phyloP scores from a whole-genome alignment of 805 yeast genomes.

The Candida easanensis region DNA sequence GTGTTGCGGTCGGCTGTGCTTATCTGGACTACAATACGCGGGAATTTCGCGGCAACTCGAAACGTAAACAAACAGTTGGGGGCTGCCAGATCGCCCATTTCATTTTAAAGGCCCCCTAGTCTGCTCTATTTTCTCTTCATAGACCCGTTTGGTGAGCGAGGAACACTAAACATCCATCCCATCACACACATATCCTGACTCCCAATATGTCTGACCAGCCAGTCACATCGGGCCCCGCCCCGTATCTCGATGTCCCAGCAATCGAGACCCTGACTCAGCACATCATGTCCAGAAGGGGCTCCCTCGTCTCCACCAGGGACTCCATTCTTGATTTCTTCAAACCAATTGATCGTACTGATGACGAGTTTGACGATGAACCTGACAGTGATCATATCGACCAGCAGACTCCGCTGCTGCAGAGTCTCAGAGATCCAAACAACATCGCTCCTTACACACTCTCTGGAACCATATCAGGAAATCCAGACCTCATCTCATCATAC shows the following conservation, averaged over 20 bases:
- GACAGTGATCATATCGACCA: constrained; percentile 15
- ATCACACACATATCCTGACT: neutral
- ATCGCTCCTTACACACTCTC: constrained; percentile 7
- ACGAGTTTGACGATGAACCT: constrained; percentile 11
- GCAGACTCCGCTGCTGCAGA: constrained; percentile 22
- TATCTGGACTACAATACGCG: too few species aligned
- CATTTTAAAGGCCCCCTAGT: neutral
- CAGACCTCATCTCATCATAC: constrained; percentile 21
- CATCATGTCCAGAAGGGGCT: constrained; percentile 22
- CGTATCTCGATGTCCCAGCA: constrained; percentile 25
- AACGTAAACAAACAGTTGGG: constrained; percentile 1
- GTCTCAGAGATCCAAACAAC: constrained; percentile 20
- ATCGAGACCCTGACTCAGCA: constrained; percentile 23
- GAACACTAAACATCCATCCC: neutral
- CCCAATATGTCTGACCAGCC: constrained; percentile 17
- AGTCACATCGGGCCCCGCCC: constrained; percentile 24
- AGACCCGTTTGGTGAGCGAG: too few species aligned
- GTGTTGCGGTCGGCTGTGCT: too few species aligned
- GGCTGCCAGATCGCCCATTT: too few species aligned
- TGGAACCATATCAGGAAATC: constrained; percentile 1
- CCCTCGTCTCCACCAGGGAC: constrained; percentile 22
- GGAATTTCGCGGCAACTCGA: neutral
- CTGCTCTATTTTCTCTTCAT: too few species aligned
- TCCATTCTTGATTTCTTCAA: constrained; percentile 27
- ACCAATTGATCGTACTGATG: constrained; percentile 11